A percentile compares a stretch with the other conserved stretches of the same genome.
phyloP scores from a whole-genome alignment of 345 rosid genomes.

The Garcia nutans region DNA sequence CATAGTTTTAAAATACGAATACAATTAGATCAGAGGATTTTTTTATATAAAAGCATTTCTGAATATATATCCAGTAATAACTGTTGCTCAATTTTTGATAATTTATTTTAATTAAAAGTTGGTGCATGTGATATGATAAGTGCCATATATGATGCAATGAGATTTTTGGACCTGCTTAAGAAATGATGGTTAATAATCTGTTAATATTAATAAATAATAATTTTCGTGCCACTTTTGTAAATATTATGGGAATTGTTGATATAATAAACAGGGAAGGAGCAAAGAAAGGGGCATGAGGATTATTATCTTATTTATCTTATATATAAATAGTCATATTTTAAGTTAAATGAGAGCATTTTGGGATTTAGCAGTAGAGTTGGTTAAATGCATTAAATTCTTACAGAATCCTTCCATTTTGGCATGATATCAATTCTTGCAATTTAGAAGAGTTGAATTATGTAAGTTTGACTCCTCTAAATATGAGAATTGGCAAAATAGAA shows the following conservation, averaged over 20 bases:
- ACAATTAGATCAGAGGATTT: not conserved
- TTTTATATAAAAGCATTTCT: not conserved
- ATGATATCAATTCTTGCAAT: too few species aligned
- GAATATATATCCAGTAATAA: not conserved
- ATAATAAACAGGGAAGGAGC: not conserved
- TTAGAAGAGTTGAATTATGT: too few species aligned
- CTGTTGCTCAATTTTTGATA: not conserved
- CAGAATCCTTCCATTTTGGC: too few species aligned
- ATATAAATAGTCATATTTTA: too few species aligned
- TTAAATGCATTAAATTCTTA: too few species aligned
- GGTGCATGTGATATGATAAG: not conserved
- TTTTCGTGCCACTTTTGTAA: not conserved
- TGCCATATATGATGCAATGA: not conserved
- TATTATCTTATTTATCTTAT: too few species aligned
- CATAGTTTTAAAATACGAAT: not conserved
- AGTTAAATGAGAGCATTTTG: too few species aligned
- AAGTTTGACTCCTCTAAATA: too few species aligned
- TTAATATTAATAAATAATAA: too few species aligned
- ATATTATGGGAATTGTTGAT: not conserved
- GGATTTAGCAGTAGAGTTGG: too few species aligned
- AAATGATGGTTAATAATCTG: not conserved
- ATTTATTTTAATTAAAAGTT: not conserved
- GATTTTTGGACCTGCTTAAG: not conserved
- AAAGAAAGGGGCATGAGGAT: not conserved
- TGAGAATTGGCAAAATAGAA: too few species aligned